Conservation (phyloP, 192 early-diverging fungal genomes). For the Endogone sp. region DNA sequence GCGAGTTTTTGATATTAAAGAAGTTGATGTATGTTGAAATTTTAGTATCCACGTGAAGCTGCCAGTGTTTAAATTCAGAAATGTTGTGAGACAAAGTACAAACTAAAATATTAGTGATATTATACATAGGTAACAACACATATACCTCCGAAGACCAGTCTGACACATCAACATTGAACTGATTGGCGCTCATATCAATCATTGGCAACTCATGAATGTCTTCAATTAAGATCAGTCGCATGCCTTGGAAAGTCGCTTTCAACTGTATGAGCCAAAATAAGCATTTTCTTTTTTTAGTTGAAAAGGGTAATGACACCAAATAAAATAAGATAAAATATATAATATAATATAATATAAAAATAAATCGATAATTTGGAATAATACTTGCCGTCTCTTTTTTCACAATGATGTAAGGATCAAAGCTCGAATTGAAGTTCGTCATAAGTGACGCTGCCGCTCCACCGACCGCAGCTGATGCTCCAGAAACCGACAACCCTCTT, state of each 20-base stretch:
- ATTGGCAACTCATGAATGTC: conserved; percentile 94
- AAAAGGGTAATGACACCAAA: neutral
- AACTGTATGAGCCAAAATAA: conserved; percentile 29
- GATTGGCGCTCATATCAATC: conserved; percentile 78
- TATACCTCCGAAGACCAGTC: conserved; percentile 80
- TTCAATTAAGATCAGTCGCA: conserved; percentile 84
- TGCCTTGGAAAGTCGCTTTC: conserved; percentile 58
- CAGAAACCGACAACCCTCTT: neutral
- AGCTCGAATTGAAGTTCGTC: neutral
- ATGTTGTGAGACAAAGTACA: neutral
- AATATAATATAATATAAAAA: too few species aligned
- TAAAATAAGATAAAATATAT: too few species aligned
- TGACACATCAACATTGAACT: conserved; percentile 69
- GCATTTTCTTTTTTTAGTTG: neutral
- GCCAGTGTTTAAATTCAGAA: too few species aligned
- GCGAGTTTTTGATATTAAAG: conserved; percentile 96
- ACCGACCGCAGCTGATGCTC: conserved; percentile 1
- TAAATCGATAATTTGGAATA: too few species aligned
- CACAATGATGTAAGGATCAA: neutral
- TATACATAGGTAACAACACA: too few species aligned
- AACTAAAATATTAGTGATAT: conserved; percentile 7
- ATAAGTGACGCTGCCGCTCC: conserved; percentile 1
- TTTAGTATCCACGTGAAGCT: conserved; percentile 53
- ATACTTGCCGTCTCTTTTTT: conserved; percentile 24
- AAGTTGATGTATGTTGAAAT: conserved; percentile 80